A percentile compares a stretch with the other conserved stretches of the same genome.
Evolutionary conservation across 2,329 filamentous ascomycete genomes (phyloP).

Genomic region (Trematosphaeria pertusa): DNA sequence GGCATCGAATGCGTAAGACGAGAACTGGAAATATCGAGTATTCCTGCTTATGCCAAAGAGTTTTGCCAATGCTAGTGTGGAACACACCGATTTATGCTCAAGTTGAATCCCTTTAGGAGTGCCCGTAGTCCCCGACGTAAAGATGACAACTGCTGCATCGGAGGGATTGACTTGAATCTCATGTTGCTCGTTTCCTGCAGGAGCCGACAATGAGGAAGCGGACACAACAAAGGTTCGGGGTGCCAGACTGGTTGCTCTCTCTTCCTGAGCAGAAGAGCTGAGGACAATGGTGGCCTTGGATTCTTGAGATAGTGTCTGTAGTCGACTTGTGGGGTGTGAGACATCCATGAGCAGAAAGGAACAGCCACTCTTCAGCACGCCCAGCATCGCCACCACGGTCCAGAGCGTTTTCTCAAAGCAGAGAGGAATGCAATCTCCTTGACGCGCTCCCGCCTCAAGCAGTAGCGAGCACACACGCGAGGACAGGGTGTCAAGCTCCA

Average conservation of each 20-base stretch:
- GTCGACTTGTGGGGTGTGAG: conserved; percentile 25
- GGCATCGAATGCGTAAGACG: conserved; percentile 59
- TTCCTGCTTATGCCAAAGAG: background rate
- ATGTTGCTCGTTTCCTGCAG: background rate
- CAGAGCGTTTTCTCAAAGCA: conserved; percentile 25
- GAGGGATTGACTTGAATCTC: background rate
- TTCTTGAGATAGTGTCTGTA: too few relatives aligned
- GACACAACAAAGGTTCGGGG: too few relatives aligned
- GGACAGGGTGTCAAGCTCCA: conserved; percentile 15
- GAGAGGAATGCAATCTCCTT: conserved; percentile 11
- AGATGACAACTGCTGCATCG: conserved; percentile 52
- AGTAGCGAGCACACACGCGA: conserved; percentile 9
- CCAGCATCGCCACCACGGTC: conserved; percentile 46
- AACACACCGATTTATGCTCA: conserved; percentile 3
- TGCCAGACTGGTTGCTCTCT: too few relatives aligned
- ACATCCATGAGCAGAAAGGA: conserved; percentile 42
- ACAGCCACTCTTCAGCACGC: conserved; percentile 50
- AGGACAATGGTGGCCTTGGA: too few relatives aligned
- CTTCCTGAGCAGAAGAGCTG: too few relatives aligned
- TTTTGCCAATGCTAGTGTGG: background rate
- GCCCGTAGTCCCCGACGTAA: conserved; percentile 61
- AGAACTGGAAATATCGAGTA: conserved; percentile 2
- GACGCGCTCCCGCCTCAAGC: conserved; percentile 6
- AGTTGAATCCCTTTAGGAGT: conserved; percentile 60
- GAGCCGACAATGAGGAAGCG: background rate